Conservation (phyloP, 2,329 filamentous ascomycete genomes). For the Teratosphaeria gauchensis region DNA sequence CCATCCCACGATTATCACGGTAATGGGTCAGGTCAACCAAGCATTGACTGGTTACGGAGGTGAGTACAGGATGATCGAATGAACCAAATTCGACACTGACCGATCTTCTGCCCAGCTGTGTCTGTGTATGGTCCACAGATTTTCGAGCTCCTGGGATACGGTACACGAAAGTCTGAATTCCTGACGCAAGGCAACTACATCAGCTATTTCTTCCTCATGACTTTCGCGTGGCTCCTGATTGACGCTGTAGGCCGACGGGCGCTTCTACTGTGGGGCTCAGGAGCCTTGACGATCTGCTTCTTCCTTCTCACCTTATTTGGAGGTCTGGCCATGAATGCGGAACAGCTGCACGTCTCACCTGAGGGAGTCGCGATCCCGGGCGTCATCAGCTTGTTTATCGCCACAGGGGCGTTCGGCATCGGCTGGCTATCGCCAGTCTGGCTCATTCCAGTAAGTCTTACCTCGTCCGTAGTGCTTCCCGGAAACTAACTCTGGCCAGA, state of each 20-base stretch:
- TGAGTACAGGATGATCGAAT: background rate
- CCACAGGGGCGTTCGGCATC: constrained; percentile 52
- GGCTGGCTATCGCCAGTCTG: constrained; percentile 52
- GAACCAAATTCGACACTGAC: background rate
- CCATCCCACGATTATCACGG: constrained; percentile 50
- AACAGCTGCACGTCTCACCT: constrained; percentile 29
- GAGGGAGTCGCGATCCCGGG: constrained; percentile 42
- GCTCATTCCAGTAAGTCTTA: constrained; percentile 38
- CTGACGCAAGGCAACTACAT: constrained; percentile 52
- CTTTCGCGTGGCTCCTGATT: constrained; percentile 50
- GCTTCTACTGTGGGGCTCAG: constrained; percentile 45
- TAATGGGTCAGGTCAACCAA: constrained; percentile 56
- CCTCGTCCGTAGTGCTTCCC: background rate
- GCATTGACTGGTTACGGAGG: constrained; percentile 40
- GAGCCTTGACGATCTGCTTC: constrained; percentile 41
- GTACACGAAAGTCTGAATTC: constrained; percentile 42
- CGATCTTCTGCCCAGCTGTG: constrained; percentile 34
- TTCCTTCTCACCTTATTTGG: constrained; percentile 44
- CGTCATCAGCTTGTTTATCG: constrained; percentile 44
- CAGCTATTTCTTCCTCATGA: constrained; percentile 53
- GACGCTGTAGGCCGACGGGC: constrained; percentile 46
- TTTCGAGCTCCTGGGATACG: constrained; percentile 51
- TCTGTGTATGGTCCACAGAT: constrained; percentile 56
- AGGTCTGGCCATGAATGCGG: constrained; percentile 35
- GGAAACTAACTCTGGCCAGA: constrained; percentile 16